Base-by-base conservation (phyloP, 2,329 filamentous ascomycete genomes). In the Penicillium sp. region DNA sequence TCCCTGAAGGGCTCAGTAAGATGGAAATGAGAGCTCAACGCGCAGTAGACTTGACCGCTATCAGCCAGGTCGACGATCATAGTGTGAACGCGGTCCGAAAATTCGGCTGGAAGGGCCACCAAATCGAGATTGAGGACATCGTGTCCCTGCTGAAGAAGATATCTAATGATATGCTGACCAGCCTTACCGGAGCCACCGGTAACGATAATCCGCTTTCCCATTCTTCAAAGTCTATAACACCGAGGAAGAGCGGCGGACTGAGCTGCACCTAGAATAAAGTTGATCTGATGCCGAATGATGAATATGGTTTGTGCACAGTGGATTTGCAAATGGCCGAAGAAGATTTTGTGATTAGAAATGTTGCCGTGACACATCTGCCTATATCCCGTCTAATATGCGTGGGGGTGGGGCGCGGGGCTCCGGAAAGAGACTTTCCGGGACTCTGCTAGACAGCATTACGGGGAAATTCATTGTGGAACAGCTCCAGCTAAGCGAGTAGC, bases 161-260 rank as follows among this genome's bases (percentile, higher is more conserved):
- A 75, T 13, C 75, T 74, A 43, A 84, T 81, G n/a, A 78, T 75
- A 68, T 82, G 76, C 40, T 80, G 74, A 7, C 81, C 81, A 15
- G 80, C 81, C 67, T 82, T 80, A 43, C 81, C 81, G 51, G 75
- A 79, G 52, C 81, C 81, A 23, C 81, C 81, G 0, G 81, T 83
- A 57, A 83, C 77, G 41, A 83, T 76, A 54, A 80, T 75, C 27
- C 75, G 70, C 59, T 76, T 72, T 12, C 64, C 64, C 62, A 66
- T 68, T n/a, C n/a, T n/a, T n/a, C n/a, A n/a, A n/a, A n/a, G n/a
- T n/a, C n/a, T n/a, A n/a, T n/a, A n/a, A n/a, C n/a, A n/a, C n/a
- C n/a, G n/a, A n/a, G n/a, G n/a, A n/a, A n/a, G n/a, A n/a, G n/a
- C n/a, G n/a, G n/a, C n/a, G n/a, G n/a, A n/a, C n/a, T 37, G 26